Evolutionary conservation across 306 rosid species (phyloP).

Genomic region (Hippophae tibetana): DNA sequence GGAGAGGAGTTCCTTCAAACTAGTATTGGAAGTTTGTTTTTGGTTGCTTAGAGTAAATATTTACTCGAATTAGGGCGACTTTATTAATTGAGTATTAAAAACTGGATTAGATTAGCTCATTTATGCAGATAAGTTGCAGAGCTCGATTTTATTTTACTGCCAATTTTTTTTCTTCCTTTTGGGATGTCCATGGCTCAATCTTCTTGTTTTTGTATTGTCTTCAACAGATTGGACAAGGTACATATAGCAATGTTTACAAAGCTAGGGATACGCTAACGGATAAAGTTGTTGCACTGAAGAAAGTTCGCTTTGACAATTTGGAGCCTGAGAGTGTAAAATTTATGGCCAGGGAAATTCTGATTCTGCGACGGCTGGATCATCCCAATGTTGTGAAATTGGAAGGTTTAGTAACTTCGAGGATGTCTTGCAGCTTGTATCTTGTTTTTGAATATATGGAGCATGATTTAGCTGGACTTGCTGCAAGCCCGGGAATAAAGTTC

Average conservation of each 20-base stretch:
- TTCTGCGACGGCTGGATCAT: conserved; percentile 73
- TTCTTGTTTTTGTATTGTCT: conserved; percentile 3
- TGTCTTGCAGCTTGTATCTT: conserved; percentile 87
- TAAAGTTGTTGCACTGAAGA: conserved; percentile 73
- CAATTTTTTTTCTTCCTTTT: neutral
- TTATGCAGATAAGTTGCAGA: neutral
- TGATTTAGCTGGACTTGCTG: conserved; percentile 90
- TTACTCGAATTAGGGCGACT: conserved; percentile 10
- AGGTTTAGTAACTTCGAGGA: conserved; percentile 84
- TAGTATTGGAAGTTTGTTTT: conserved; percentile 7
- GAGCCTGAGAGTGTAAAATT: conserved; percentile 92
- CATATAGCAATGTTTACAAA: conserved; percentile 89
- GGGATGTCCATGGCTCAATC: conserved; percentile 15
- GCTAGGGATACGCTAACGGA: conserved; percentile 74
- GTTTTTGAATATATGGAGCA: conserved; percentile 82
- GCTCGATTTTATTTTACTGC: neutral
- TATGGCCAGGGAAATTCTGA: conserved; percentile 89
- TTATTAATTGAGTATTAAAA: neutral
- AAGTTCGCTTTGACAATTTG: conserved; percentile 85
- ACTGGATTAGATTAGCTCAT: neutral
- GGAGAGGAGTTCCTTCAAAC: conserved; percentile 1
- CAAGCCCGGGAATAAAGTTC: conserved; percentile 64
- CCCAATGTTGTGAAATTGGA: conserved; percentile 80
- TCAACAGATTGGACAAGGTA: conserved; percentile 85
- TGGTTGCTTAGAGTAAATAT: conserved; percentile 10